These are phyloP conservation scores for Casaregolazyma lundiana DNA, from an alignment of 1,139 yeast species.

Conservation along the genomic window DNA sequence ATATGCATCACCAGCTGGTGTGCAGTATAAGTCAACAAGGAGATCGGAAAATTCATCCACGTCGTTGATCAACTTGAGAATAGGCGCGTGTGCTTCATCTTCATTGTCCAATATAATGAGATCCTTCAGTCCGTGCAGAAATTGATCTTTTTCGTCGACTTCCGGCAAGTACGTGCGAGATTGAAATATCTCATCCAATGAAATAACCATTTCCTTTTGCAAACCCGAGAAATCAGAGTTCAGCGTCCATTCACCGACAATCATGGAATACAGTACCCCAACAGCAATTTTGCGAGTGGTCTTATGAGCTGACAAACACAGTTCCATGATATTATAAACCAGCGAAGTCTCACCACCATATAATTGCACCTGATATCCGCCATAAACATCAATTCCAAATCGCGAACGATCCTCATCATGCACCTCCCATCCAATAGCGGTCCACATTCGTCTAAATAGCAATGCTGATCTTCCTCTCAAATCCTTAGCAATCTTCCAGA, in stretches of 20 bases:
- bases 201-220: conserved; percentile 47
- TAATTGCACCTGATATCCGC: conserved; percentile 71
- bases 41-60: conserved; percentile 61
- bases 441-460: conserved; percentile 65
- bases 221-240: conserved; percentile 57
- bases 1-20: conserved; percentile 79
- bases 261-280: conserved; percentile 64
- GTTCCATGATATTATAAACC: conserved; percentile 59
- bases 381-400: conserved; percentile 59
- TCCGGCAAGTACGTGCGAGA: conserved; percentile 49
- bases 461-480: conserved; percentile 57
- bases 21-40: conserved; percentile 62
- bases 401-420: conserved; percentile 53
- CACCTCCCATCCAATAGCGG: conserved; percentile 65
- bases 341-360: conserved; percentile 56
- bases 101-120: conserved; percentile 57
- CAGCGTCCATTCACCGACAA: conserved; percentile 61
- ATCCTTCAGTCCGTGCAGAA: conserved; percentile 45
- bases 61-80: conserved; percentile 52
- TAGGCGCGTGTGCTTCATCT: conserved; percentile 57
- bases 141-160: conserved; percentile 48
- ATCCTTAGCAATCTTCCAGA: conserved; percentile 59
- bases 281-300: conserved; percentile 64
- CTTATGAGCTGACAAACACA: conserved; percentile 64
- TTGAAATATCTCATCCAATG: conserved; percentile 64